Percentiles rank a stretch among this genome's conserved stretches.
phyloP scores from a whole-genome alignment of 192 early-diverging fungal genomes.

The Coemansia umbellata region DNA sequence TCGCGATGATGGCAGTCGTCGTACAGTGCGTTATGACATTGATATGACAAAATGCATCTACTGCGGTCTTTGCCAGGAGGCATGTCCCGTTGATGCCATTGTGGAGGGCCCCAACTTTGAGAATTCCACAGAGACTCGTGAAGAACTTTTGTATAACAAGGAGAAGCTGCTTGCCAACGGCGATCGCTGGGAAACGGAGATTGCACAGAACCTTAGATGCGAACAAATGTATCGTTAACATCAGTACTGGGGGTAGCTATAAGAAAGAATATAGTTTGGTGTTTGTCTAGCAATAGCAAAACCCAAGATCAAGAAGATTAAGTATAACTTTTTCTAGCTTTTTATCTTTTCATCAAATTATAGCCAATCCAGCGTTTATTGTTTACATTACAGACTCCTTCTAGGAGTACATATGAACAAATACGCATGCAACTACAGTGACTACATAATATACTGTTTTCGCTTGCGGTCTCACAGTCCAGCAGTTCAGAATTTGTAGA shows the following conservation, averaged over 20 bases:
- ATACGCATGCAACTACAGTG: too few species aligned
- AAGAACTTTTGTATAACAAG: slow-evolving; percentile 98
- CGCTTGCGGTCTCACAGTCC: too few species aligned
- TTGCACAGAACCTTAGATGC: slow-evolving; percentile 69
- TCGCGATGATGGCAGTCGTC: slow-evolving; percentile 88
- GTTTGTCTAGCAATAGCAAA: too few species aligned
- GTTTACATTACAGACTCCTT: too few species aligned
- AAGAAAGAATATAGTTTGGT: too few species aligned
- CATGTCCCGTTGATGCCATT: slow-evolving; percentile 96
- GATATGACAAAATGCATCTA: slow-evolving; percentile 99
- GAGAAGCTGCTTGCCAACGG: slow-evolving; percentile 94
- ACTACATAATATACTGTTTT: too few species aligned
- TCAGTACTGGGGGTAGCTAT: background rate
- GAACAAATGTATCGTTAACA: slow-evolving; percentile 64
- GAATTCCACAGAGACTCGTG: slow-evolving; percentile 93
- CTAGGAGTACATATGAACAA: too few species aligned
- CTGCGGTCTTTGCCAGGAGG: slow-evolving; percentile 97
- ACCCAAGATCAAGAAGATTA: too few species aligned
- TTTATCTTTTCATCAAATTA: too few species aligned
- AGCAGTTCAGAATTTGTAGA: too few species aligned
- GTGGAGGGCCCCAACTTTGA: slow-evolving; percentile 98
- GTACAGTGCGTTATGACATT: slow-evolving; percentile 97
- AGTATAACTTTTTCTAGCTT: too few species aligned
- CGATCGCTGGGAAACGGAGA: slow-evolving; percentile 96
- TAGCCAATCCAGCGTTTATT: too few species aligned